Evolutionary conservation across 2,329 filamentous ascomycete species (phyloP).

Genomic region (Diaporthe ampelina): DNA sequence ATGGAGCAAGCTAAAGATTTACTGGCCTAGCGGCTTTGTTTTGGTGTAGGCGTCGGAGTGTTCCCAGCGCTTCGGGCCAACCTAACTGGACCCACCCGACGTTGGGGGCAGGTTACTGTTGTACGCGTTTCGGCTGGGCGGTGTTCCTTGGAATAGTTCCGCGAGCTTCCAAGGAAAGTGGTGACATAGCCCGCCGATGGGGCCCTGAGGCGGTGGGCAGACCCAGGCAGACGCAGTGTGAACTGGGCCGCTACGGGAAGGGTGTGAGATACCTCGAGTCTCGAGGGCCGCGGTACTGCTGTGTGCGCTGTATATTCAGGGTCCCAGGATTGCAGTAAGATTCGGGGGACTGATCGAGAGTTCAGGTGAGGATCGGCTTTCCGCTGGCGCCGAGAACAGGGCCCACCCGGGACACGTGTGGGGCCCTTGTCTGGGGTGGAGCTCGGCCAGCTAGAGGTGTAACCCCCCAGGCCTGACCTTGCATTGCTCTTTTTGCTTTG

Average conservation of each 20-base stretch:
- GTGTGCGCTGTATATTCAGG: slow-evolving; percentile 16
- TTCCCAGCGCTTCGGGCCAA: slow-evolving; percentile 30
- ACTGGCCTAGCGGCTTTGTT: slow-evolving; percentile 11
- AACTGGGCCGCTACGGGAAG: neutral
- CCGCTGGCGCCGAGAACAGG: slow-evolving; percentile 25
- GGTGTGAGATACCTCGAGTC: neutral
- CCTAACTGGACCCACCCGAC: slow-evolving; percentile 11
- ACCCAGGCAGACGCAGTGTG: neutral
- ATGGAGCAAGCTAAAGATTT: slow-evolving; percentile 8
- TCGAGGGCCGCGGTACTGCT: neutral
- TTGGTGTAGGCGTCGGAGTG: slow-evolving; percentile 5
- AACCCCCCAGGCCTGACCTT: slow-evolving; percentile 3
- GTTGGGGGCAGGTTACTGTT: neutral
- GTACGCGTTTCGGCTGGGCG: slow-evolving; percentile 17
- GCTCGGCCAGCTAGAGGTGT: neutral
- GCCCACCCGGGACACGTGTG: slow-evolving; percentile 28
- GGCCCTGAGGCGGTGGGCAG: slow-evolving; percentile 8
- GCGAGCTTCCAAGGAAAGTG: slow-evolving; percentile 3
- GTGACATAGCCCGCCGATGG: slow-evolving; percentile 4
- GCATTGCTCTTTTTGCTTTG: neutral
- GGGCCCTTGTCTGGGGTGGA: slow-evolving; percentile 21
- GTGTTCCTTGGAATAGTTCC: slow-evolving; percentile 14
- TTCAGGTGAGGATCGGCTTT: slow-evolving; percentile 33
- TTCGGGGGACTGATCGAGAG: slow-evolving; percentile 25
- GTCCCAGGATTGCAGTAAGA: slow-evolving; percentile 31